Percentiles rank a stretch among this genome's conserved stretches.
phyloP scores from a whole-genome alignment of 345 rosid species.

The thale cress (Arabidopsis thaliana) region TAIR10.1 NC_003070.9:30224001-30224500 shows the following conservation, averaged over 20 bases:
- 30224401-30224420: not conserved
- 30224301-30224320: slow-evolving; percentile 12
- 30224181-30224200: slow-evolving; percentile 16
- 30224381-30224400: not conserved
- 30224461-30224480: not conserved
- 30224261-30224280: not conserved
- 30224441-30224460: not conserved
- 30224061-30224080: slow-evolving; percentile 40
- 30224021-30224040: not conserved
- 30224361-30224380: not conserved
- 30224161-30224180: not conserved
- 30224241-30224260: slow-evolving; percentile 41
- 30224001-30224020: too few relatives aligned
- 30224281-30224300: slow-evolving; percentile 18
- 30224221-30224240: slow-evolving; percentile 6
- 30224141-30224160: slow-evolving; percentile 10
- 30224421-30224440: too few relatives aligned
- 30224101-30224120: slow-evolving; percentile 19
- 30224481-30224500: not conserved
- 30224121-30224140: slow-evolving; percentile 25
- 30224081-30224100: slow-evolving; percentile 34
- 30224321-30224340: not conserved
- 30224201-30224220: slow-evolving; percentile 27
- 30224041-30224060: slow-evolving; percentile 19
- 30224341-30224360: not conserved